Conservation (phyloP, 352 stramenopile genomes). For the Thraustotheca clavata region DNA sequence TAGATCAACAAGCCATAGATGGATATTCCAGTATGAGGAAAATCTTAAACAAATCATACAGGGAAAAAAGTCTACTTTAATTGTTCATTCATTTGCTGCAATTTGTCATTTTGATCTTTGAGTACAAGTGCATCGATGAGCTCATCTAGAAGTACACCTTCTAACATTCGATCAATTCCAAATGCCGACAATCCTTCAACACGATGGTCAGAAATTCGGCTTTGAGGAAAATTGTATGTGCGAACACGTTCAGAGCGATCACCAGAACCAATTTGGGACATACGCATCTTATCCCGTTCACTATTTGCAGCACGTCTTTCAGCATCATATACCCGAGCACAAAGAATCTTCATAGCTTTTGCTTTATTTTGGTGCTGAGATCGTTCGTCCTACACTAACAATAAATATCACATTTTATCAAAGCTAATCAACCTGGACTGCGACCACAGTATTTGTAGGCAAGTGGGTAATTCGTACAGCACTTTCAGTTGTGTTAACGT, state of each 20-base stretch:
- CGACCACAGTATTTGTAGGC: conserved; percentile 90
- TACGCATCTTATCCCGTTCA: conserved; percentile 52
- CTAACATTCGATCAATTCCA: conserved; percentile 86
- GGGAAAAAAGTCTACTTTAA: background rate
- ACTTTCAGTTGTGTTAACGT: conserved; percentile 99
- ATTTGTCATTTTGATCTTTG: conserved; percentile 66
- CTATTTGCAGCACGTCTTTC: conserved; percentile 64
- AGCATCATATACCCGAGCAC: conserved; percentile 92
- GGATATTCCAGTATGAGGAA: too few relatives aligned
- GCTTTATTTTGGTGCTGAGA: conserved; percentile 98
- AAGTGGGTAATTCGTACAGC: conserved; percentile 96
- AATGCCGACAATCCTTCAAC: conserved; percentile 80
- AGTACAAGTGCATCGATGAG: conserved; percentile 79
- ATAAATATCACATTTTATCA: conserved; percentile 21
- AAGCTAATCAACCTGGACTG: conserved; percentile 32
- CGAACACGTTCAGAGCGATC: conserved; percentile 95
- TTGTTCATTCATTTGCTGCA: conserved; percentile 49
- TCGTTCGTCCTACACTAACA: conserved; percentile 91
- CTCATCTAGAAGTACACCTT: conserved; percentile 82
- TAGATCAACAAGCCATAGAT: too few relatives aligned
- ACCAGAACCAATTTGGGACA: conserved; percentile 91
- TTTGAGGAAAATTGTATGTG: conserved; percentile 98
- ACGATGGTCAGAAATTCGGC: conserved; percentile 94
- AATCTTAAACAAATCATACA: too few relatives aligned
- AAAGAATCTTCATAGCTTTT: conserved; percentile 96